Evolutionary conservation across 164 flowering plant species (phyloP), one percentile per base, ranked within the genome.

Genomic region (Litsea cubeba): DNA sequence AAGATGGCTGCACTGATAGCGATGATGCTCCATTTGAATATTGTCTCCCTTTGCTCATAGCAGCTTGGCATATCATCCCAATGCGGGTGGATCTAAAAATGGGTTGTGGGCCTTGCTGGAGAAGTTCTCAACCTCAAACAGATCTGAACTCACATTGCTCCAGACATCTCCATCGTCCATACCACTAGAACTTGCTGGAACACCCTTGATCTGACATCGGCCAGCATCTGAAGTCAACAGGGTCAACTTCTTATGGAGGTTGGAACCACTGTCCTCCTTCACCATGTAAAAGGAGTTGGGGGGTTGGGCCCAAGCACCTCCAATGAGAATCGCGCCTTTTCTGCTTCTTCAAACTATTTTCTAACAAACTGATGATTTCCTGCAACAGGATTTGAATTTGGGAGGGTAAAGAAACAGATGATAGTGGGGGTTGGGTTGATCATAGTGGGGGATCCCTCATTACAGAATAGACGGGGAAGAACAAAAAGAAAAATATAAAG

Each of bases 31-130:
- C 95, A 88, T 57, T 88, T 89, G 11, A 89, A 85, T 78, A 93
- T 93, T 22, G 90, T 93, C 69, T 93, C 97, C n/a, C 96, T 93
- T 18, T 96, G 96, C 17, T 90, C 90, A 77, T 91, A 91, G 64
- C 86, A 78, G 32, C 88, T 78, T 17, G 46, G 40, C 32, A 11
- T 69, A 63, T 51, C 58, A 51, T 51, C 60, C 60, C 6, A 86
- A 82, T 35, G 71, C 73, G 68, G 82, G 88, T 15, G 79, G 79
- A 25, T 73, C 74, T 15, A 85, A 81, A 71, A 78, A 86, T 22
- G 86, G 85, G 76, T 82, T 85, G 76, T 82, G 80, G 49, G 20
- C 26, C 62, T 70, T 69, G 20, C 70, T 51, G 22, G 83, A 79
- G 15, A 90, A 64, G 80, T 88, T 86, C 68, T 87, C 89, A 28